Percentiles rank a stretch among this genome's conserved stretches.
These are phyloP conservation scores for Andrographis paniculata DNA, from an alignment of 305 asterid species.

Conservation along the genomic window DNA sequence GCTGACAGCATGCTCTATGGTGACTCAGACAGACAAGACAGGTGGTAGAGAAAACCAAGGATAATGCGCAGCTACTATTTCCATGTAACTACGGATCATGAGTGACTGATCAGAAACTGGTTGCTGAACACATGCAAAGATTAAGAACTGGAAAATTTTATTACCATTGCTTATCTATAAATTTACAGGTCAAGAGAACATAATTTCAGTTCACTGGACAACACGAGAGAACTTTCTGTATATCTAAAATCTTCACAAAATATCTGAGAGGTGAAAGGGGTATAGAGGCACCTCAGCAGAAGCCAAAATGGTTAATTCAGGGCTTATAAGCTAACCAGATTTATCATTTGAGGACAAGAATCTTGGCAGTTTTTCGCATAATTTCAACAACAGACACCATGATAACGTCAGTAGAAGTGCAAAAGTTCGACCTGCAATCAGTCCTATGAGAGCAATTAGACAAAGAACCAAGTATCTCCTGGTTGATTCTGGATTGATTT, in stretches of 20 bases:
- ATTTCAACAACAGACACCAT: slow-evolving; percentile 47
- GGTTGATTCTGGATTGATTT: slow-evolving; percentile 12
- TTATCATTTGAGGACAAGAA: slow-evolving; percentile 13
- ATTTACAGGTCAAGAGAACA: not conserved
- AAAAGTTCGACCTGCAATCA: slow-evolving; percentile 44
- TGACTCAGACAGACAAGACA: too few relatives aligned
- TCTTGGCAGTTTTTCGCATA: slow-evolving; percentile 21
- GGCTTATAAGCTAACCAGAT: not conserved
- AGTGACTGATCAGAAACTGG: too few relatives aligned
- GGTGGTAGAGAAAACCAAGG: too few relatives aligned
- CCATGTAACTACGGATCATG: too few relatives aligned
- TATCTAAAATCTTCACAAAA: not conserved
- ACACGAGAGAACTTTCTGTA: not conserved
- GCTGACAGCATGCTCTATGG: too few relatives aligned
- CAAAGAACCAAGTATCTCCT: slow-evolving; percentile 34
- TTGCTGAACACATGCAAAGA: not conserved
- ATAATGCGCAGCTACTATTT: too few relatives aligned
- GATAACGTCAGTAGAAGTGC: slow-evolving; percentile 44
- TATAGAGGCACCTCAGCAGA: not conserved
- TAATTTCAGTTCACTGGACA: not conserved
- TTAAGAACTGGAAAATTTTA: not conserved
- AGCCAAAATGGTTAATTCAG: not conserved
- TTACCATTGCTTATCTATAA: not conserved
- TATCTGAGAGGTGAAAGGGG: not conserved
- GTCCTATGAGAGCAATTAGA: slow-evolving; percentile 58